Evolutionary conservation across 1,139 yeast species (phyloP).

Genomic region (Lodderomyces theae): DNA sequence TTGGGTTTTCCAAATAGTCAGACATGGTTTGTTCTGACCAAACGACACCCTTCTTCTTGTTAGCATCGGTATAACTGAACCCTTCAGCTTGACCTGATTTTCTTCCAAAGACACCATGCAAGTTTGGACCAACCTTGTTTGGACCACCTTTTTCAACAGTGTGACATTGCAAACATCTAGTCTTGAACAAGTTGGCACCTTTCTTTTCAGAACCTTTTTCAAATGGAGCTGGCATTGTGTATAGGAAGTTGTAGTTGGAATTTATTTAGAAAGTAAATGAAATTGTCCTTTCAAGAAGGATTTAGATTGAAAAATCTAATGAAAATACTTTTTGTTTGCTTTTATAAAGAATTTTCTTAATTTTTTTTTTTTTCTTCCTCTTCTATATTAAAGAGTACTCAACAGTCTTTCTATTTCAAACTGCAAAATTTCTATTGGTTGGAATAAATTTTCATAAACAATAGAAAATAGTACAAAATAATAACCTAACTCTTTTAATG

Average conservation of each 20-base stretch:
- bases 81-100: slow-evolving; percentile 89
- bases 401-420: slow-evolving; percentile 8
- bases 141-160: slow-evolving; percentile 95
- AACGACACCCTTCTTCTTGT: slow-evolving; percentile 88
- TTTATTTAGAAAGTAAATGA: too few species aligned
- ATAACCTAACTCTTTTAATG: too few species aligned
- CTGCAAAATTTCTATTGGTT: slow-evolving; percentile 10
- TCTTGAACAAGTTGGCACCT: slow-evolving; percentile 98
- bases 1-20: slow-evolving; percentile 98
- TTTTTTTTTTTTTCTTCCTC: not conserved
- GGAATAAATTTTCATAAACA: slow-evolving; percentile 1
- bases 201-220: slow-evolving; percentile 86
- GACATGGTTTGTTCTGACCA: slow-evolving; percentile 90
- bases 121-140: slow-evolving; percentile 98
- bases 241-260: slow-evolving; percentile 3
- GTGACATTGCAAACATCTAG: slow-evolving; percentile 99
- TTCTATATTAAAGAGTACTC: not conserved
- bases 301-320: not conserved
- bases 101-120: slow-evolving; percentile 93
- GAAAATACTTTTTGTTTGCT: not conserved
- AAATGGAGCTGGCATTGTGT: slow-evolving; percentile 62
- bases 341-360: not conserved
- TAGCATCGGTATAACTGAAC: slow-evolving; percentile 95
- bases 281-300: not conserved
- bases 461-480: too few species aligned